A percentile compares a stretch with the other conserved stretches of the same genome.
These are phyloP conservation scores for Pugionium cornutum DNA, from an alignment of 345 rosid genomes.

Conservation along the genomic window DNA sequence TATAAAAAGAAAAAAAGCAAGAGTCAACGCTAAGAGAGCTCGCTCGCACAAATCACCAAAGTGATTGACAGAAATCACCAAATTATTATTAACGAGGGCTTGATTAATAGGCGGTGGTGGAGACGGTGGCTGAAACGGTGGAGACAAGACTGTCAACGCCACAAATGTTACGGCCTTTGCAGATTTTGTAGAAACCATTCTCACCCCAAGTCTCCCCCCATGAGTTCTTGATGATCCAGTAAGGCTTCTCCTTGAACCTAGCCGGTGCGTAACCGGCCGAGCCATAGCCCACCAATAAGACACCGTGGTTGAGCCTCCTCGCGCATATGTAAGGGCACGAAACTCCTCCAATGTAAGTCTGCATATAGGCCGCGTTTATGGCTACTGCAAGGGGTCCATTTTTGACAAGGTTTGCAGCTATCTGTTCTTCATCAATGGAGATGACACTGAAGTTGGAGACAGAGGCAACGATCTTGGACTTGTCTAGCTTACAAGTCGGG, in stretches of 20 bases:
- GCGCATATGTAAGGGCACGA: constrained; percentile 89
- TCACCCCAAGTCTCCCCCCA: constrained; percentile 56
- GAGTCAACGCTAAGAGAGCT: constrained; percentile 18
- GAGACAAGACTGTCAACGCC: constrained; percentile 95
- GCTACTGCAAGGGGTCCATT: constrained; percentile 87
- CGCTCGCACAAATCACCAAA: constrained; percentile 30
- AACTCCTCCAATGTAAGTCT: constrained; percentile 85
- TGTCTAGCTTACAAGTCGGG: constrained; percentile 70
- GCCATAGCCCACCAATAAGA: constrained; percentile 85
- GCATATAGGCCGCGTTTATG: constrained; percentile 88
- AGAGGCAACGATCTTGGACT: constrained; percentile 71
- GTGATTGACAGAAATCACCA: background rate
- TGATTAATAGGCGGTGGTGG: constrained; percentile 23
- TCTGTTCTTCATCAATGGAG: constrained; percentile 87
- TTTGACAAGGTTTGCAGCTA: constrained; percentile 86
- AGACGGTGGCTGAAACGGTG: constrained; percentile 65
- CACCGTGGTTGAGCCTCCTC: constrained; percentile 80
- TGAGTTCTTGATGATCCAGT: too few species aligned
- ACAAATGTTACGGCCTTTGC: constrained; percentile 80
- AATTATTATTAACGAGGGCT: background rate
- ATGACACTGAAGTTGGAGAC: constrained; percentile 92
- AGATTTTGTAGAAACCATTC: constrained; percentile 81
- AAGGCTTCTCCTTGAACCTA: constrained; percentile 20
- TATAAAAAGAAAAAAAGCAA: constrained; percentile 3
- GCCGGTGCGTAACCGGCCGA: constrained; percentile 76